Evolutionary conservation across 768 basidiomycete species (phyloP), one percentile per base, ranked within the genome.

Genomic region (Tricholomella constricta): DNA sequence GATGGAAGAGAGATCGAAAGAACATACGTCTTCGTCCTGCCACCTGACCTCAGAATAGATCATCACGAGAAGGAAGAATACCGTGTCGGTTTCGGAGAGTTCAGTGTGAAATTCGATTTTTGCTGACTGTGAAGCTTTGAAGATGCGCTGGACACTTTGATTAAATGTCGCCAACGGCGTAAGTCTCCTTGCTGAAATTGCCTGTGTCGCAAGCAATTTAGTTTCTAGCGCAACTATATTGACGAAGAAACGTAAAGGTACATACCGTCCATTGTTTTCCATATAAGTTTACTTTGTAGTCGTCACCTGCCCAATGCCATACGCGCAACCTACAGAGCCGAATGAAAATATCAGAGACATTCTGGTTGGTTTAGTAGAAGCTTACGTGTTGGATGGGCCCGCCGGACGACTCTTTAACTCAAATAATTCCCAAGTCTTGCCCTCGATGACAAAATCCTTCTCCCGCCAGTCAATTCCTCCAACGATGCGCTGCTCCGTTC

Each of bases 401-500:
- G 42, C 19, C 15, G 32, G 34, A 27, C 43, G 31, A 19, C 51
- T 51, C 38, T 54, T 57, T 23, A 57, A n/a, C n/a, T 38, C 52
- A 19, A 8, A 34, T 9, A 57, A 12, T 19, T 41, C 44, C 56
- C 56, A 57, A 1, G 44, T 32, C 37, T 47, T 50, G 1, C 56
- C 56, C 31, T 42, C 32, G 17, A 57, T 25, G 11, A 52, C 50
- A 2, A 48, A 23, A 25, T 35, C 32, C 34, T 52, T 51, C 7
- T 51, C 55, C 19, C 55, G 25, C 55, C 55, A 56, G 20, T 56
- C 50, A 20, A 56, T 56, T 4, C 55, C 55, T 3, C 55, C 55
- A 19, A 56, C 45, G 4, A 56, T 31, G 5, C 31, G 43, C n/a
- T 56, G 22, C 23, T 35, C 22, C 4, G 32, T 17, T 4, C 32